Percentiles rank a stretch among this genome's conserved stretches.
Evolutionary conservation across 768 basidiomycete species (phyloP).

Genomic region (Phaffia australis): DNA sequence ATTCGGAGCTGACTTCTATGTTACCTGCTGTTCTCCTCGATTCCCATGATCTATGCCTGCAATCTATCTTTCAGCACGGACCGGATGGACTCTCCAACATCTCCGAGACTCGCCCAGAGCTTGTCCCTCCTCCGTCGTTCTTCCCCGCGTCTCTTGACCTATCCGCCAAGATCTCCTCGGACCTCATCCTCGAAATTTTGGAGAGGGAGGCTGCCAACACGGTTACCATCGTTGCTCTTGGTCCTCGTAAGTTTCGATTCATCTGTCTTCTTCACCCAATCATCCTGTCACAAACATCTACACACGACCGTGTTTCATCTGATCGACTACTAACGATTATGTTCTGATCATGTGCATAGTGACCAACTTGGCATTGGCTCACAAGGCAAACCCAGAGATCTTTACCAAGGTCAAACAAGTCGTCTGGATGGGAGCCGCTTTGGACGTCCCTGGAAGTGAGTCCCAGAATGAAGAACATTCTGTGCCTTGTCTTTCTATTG

Average conservation of each 20-base stretch:
- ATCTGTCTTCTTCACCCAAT: background rate
- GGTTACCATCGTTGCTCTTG: constrained; percentile 37
- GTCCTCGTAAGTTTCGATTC: constrained; percentile 34
- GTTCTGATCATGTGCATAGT: constrained; percentile 39
- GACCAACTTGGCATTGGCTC: constrained; percentile 64
- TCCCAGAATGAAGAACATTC: constrained; percentile 71
- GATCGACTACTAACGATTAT: background rate
- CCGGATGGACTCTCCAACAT: constrained; percentile 39
- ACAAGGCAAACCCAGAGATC: constrained; percentile 48
- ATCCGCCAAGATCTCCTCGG: constrained; percentile 29
- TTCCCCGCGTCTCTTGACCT: constrained; percentile 31
- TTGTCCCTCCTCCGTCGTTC: constrained; percentile 26
- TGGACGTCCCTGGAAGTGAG: constrained; percentile 84
- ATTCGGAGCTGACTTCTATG: background rate
- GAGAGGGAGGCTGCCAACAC: constrained; percentile 30
- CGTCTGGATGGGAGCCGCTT: constrained; percentile 82
- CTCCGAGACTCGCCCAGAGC: constrained; percentile 36
- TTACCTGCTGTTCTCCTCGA: no score
- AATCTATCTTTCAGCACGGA: constrained; percentile 33
- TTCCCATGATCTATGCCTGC: background rate
- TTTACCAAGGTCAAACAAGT: constrained; percentile 53
- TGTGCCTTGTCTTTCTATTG: constrained; percentile 31
- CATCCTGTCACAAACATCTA: no score
- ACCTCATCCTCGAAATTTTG: constrained; percentile 37
- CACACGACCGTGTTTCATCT: no score